These are phyloP conservation scores for Globisporangium megalacanthum DNA, from an alignment of 352 stramenopile species.

Conservation along the genomic window DNA sequence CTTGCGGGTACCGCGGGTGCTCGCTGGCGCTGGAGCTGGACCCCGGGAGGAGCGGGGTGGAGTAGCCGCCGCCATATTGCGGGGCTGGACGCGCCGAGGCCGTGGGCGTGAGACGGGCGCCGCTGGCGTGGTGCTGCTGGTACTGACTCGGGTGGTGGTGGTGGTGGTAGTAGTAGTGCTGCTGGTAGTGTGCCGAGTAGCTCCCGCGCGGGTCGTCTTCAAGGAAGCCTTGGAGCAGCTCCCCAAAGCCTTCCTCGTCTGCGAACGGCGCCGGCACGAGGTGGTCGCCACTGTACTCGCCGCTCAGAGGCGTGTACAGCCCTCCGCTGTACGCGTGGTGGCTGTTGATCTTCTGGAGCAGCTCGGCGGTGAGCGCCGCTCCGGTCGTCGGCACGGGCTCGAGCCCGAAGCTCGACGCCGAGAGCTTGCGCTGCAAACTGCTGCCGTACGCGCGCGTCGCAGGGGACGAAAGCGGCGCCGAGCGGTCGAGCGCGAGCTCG, in stretches of 20 bases:
- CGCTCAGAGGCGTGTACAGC: constrained; percentile 22
- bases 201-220: constrained; percentile 47
- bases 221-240: constrained; percentile 65
- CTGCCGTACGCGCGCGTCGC: constrained; percentile 21
- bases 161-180: constrained; percentile 20
- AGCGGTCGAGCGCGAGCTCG: constrained; percentile 14
- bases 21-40: background rate
- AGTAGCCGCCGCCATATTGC: constrained; percentile 7
- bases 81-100: background rate
- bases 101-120: background rate
- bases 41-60: constrained; percentile 1
- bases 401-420: constrained; percentile 9
- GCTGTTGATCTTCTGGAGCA: constrained; percentile 17
- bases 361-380: constrained; percentile 9
- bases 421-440: constrained; percentile 4
- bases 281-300: constrained; percentile 35
- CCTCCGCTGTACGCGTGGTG: constrained; percentile 20
- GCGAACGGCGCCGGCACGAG: constrained; percentile 42
- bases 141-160: constrained; percentile 15
- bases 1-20: constrained; percentile 15
- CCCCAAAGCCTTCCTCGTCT: constrained; percentile 63
- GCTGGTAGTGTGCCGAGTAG: constrained; percentile 10
- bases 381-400: constrained; percentile 6
- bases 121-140: constrained; percentile 13
- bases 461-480: constrained; percentile 15